Evolutionary conservation across 2,329 filamentous ascomycete species (phyloP).

Genomic region (Aspergillus ruber): DNA sequence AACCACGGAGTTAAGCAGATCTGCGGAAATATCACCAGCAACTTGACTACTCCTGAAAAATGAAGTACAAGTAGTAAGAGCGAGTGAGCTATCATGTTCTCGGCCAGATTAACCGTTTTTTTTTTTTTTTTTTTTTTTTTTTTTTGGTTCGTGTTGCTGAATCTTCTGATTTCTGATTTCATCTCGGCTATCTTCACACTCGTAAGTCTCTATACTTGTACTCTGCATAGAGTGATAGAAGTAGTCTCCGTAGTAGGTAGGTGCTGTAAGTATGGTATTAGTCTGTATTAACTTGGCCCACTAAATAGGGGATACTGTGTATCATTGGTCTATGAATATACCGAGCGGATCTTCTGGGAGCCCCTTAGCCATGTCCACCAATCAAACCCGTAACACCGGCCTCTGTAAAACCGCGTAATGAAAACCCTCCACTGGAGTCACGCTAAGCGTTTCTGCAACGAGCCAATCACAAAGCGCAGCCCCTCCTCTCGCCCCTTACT

Average conservation of each 20-base stretch:
- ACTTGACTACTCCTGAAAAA: too few relatives aligned
- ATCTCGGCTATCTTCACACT: too few relatives aligned
- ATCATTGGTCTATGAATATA: neutral
- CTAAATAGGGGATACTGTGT: neutral
- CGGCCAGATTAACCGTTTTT: too few relatives aligned
- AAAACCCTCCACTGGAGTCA: neutral
- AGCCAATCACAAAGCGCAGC: neutral
- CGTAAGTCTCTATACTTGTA: neutral
- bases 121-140: too few relatives aligned
- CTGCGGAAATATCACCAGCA: too few relatives aligned
- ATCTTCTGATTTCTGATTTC: too few relatives aligned
- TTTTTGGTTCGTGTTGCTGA: too few relatives aligned
- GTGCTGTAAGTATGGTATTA: neutral
- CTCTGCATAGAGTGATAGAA: neutral
- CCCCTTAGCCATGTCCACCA: neutral
- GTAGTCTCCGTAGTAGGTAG: neutral
- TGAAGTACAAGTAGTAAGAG: too few relatives aligned
- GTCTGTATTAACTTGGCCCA: neutral
- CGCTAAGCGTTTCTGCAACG: neutral
- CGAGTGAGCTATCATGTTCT: too few relatives aligned
- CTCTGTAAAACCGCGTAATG: neutral
- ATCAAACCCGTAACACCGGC: neutral
- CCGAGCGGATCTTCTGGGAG: neutral
- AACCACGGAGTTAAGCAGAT: too few relatives aligned
- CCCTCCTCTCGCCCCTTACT: slow-evolving; percentile 3